Evolutionary conservation across 352 stramenopile species (phyloP).

Genomic region (Phytophthora pisi): DNA sequence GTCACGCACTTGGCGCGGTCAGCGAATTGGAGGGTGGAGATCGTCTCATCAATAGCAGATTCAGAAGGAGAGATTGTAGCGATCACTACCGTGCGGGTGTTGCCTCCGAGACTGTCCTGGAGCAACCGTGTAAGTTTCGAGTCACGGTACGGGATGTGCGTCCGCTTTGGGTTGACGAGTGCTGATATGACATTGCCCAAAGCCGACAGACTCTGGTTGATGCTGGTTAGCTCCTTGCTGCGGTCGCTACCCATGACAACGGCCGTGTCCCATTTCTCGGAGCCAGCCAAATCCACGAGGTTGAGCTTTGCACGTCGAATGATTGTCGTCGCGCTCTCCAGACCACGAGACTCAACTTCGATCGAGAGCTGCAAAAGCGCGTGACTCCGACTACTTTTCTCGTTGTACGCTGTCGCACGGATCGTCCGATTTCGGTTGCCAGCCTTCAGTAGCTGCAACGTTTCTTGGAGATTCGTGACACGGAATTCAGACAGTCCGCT

Average conservation of each 20-base stretch:
- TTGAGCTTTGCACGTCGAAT: conserved; percentile 88
- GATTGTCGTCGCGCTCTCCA: conserved; percentile 71
- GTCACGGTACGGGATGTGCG: conserved; percentile 96
- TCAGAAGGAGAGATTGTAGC: conserved; percentile 87
- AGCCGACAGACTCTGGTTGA: conserved; percentile 92
- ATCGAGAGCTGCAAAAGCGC: conserved; percentile 84
- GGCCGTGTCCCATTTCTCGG: conserved; percentile 90
- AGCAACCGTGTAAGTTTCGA: conserved; percentile 96
- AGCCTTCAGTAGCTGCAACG: conserved; percentile 70
- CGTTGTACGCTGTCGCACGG: conserved; percentile 87
- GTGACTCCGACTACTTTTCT: conserved; percentile 88
- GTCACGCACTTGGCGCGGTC: conserved; percentile 83
- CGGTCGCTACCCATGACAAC: conserved; percentile 70
- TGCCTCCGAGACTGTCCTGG: conserved; percentile 84
- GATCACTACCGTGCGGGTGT: conserved; percentile 90
- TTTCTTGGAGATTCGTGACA: conserved; percentile 80
- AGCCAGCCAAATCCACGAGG: conserved; percentile 92
- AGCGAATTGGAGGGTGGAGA: conserved; percentile 91
- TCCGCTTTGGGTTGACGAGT: conserved; percentile 67
- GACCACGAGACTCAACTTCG: conserved; percentile 76
- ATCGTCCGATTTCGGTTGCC: conserved; percentile 90
- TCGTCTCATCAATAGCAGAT: conserved; percentile 84
- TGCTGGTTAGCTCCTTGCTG: conserved; percentile 90
- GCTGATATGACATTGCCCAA: conserved; percentile 91
- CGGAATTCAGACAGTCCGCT: conserved; percentile 91